phyloP scores from a whole-genome alignment of 2,329 filamentous ascomycete species.

The Fusarium annulatum region DNA sequence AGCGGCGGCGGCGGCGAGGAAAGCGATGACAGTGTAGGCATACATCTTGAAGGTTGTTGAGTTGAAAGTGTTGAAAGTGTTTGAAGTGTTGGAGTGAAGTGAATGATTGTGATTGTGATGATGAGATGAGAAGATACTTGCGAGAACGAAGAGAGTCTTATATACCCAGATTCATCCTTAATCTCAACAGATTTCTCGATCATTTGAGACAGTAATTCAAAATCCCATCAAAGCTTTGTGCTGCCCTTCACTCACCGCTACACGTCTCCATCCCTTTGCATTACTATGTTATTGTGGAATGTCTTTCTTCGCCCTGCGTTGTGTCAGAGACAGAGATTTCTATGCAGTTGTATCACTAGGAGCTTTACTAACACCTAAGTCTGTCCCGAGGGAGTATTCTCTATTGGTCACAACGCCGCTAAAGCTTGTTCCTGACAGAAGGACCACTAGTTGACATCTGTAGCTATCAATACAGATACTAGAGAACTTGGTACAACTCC shows the following conservation, averaged over 20 bases:
- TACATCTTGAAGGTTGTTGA: conserved; percentile 4
- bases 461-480: not conserved
- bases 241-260: not conserved
- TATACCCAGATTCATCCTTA: not conserved
- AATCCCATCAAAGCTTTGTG: not conserved
- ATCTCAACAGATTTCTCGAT: not conserved
- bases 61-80: not conserved
- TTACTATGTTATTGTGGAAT: not conserved
- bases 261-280: not conserved
- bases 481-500: not conserved
- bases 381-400: not conserved
- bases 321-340: not conserved
- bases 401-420: not conserved
- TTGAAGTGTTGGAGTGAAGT: not conserved
- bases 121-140: not conserved
- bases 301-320: not conserved
- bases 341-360: not conserved
- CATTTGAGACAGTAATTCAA: not conserved
- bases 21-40: not conserved
- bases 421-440: not conserved
- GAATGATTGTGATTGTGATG: not conserved
- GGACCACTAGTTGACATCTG: not conserved
- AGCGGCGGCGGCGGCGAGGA: not conserved
- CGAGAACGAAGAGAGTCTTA: not conserved
- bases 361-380: not conserved